A percentile compares a stretch with the other conserved stretches of the same genome.
These are phyloP conservation scores for Verticillium tricorpus DNA, from an alignment of 2,329 filamentous ascomycete species.

Conservation along the genomic window DNA sequence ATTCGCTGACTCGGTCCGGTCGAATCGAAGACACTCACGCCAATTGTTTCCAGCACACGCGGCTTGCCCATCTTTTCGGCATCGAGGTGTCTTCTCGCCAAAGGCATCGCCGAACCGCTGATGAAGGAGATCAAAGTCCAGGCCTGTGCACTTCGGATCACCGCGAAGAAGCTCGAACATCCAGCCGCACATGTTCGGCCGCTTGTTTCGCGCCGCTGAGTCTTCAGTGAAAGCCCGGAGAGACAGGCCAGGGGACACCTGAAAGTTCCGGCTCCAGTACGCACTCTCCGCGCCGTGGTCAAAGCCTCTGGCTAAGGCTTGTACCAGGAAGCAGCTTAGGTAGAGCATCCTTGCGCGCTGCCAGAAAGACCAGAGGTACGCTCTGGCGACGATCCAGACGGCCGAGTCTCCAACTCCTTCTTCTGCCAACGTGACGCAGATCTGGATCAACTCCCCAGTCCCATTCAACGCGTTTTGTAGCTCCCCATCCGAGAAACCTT, in stretches of 20 bases:
- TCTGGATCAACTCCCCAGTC: background rate
- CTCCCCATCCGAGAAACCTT: background rate
- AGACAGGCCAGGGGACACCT: background rate
- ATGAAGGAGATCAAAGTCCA: background rate
- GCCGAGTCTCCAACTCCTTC: background rate
- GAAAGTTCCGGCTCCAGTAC: background rate
- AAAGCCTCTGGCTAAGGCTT: background rate
- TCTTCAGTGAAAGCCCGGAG: background rate
- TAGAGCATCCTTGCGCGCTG: background rate
- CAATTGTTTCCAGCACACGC: background rate
- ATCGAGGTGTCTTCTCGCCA: background rate
- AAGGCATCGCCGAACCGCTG: background rate
- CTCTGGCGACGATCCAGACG: background rate
- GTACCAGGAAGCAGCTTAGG: background rate
- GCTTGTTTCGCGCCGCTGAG: background rate
- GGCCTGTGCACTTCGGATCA: background rate
- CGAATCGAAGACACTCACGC: background rate
- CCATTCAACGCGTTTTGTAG: background rate
- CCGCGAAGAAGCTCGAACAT: background rate
- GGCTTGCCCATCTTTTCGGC: background rate
- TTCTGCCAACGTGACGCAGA: background rate
- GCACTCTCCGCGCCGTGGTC: background rate
- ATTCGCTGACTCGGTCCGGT: background rate
- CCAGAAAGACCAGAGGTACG: background rate
- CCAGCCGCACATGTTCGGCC: background rate